phyloP scores from a whole-genome alignment of 2,329 filamentous ascomycete genomes.

The Diaporthe vexans region DNA sequence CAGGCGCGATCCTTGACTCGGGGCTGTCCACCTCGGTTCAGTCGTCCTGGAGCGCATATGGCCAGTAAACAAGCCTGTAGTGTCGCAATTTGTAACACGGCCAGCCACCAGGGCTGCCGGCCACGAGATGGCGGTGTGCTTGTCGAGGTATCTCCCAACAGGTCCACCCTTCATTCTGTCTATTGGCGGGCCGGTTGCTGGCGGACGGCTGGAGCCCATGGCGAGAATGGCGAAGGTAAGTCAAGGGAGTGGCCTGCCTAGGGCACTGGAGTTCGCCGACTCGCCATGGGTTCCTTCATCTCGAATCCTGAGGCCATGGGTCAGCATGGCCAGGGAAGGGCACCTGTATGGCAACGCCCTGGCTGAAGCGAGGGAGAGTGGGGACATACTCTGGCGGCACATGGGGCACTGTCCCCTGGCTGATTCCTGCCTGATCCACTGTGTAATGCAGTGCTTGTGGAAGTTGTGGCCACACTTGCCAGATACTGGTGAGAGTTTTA shows the following conservation, averaged over 20 bases:
- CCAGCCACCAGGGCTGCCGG: background rate
- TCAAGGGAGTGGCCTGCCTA: conserved; percentile 16
- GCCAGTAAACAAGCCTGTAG: too few species aligned
- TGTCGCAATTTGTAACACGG: too few species aligned
- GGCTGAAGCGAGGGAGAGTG: conserved; percentile 44
- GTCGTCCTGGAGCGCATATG: too few species aligned
- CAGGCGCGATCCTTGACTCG: background rate
- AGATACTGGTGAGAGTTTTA: conserved; percentile 72
- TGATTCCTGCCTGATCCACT: conserved; percentile 96
- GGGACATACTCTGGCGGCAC: conserved; percentile 87
- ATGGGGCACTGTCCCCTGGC: conserved; percentile 96
- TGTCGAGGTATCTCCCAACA: background rate
- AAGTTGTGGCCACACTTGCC: conserved; percentile 98
- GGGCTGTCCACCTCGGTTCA: background rate
- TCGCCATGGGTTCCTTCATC: conserved; percentile 48
- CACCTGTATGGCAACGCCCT: background rate
- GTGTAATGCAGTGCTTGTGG: conserved; percentile 97
- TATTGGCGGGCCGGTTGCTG: background rate
- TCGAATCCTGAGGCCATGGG: conserved; percentile 50
- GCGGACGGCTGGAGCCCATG: background rate
- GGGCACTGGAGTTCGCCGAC: conserved; percentile 38
- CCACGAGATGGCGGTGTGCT: background rate
- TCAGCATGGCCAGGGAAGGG: background rate
- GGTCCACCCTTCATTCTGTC: background rate
- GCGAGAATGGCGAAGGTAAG: background rate